Percentiles rank a stretch among this genome's conserved stretches.
Evolutionary conservation across 108 stramenopile species (phyloP).

Genomic region (Fragilaria radians): DNA sequence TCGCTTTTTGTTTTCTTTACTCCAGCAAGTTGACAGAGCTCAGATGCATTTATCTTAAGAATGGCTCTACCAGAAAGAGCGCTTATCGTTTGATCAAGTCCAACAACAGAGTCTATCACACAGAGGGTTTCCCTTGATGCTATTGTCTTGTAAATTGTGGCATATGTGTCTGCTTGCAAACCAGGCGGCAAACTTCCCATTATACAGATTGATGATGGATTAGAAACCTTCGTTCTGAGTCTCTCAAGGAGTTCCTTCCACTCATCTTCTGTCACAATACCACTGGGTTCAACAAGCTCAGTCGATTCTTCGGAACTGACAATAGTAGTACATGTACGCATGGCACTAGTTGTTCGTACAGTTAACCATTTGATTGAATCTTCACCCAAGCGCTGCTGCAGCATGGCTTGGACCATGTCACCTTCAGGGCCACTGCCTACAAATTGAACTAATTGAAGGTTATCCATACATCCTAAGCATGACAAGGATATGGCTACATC

Average conservation of each 20-base stretch:
- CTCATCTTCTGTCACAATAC: conserved; percentile 41
- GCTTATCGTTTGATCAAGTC: conserved; percentile 41
- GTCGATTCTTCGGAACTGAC: conserved; percentile 60
- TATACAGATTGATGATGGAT: conserved; percentile 47
- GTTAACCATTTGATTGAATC: conserved; percentile 38
- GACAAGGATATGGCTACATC: conserved; percentile 74
- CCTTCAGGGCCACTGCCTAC: conserved; percentile 63
- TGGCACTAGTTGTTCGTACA: conserved; percentile 32
- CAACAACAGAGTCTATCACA: conserved; percentile 77
- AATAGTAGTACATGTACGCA: conserved; percentile 81
- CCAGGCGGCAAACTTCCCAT: conserved; percentile 88
- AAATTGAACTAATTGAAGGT: conserved; percentile 59
- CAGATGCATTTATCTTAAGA: conserved; percentile 74
- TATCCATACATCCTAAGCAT: conserved; percentile 22
- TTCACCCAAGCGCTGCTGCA: conserved; percentile 30
- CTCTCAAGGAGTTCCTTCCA: conserved; percentile 30
- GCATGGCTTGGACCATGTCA: conserved; percentile 40
- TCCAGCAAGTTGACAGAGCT: conserved; percentile 59
- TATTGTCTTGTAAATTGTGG: conserved; percentile 35
- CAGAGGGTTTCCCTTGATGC: conserved; percentile 37
- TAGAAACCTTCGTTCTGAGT: conserved; percentile 17
- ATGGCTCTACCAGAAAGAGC: conserved; percentile 31
- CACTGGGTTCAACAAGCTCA: conserved; percentile 81
- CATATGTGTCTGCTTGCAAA: conserved; percentile 57
- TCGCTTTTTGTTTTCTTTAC: conserved; percentile 28